A percentile compares a stretch with the other conserved stretches of the same genome.
Evolutionary conservation across 2,329 filamentous ascomycete species (phyloP).

Genomic region (Fusarium annulatum): DNA sequence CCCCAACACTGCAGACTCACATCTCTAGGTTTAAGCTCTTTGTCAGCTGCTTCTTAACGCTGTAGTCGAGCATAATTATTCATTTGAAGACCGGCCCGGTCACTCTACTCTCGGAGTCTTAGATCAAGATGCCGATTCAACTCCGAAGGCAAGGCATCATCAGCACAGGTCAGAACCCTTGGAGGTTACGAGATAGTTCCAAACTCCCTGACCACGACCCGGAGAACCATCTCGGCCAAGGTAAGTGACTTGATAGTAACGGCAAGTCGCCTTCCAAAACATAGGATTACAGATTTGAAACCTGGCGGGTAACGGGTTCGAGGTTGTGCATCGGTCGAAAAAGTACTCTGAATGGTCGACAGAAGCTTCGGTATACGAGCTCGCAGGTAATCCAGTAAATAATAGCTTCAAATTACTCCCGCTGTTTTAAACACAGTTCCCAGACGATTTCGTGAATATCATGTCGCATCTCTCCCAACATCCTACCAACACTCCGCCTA

Average conservation of each 20-base stretch:
- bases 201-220: no score
- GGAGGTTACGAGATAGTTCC: background rate
- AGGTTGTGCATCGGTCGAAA: background rate
- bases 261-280: background rate
- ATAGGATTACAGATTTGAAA: background rate
- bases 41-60: background rate
- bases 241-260: background rate
- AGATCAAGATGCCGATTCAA: background rate
- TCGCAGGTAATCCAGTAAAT: background rate
- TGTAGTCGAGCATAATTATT: no score
- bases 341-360: background rate
- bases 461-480: conserved; percentile 18
- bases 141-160: background rate
- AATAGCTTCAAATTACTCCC: conserved; percentile 8
- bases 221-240: background rate
- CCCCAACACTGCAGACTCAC: background rate
- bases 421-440: background rate
- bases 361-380: background rate
- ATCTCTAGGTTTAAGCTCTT: background rate
- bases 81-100: background rate
- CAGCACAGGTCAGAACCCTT: background rate
- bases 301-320: background rate
- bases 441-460: conserved; percentile 24
- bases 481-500: background rate
- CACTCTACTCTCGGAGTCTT: background rate